Conservation (phyloP, 257 asterid genomes). For the Salvia miltiorrhiza region DNA sequence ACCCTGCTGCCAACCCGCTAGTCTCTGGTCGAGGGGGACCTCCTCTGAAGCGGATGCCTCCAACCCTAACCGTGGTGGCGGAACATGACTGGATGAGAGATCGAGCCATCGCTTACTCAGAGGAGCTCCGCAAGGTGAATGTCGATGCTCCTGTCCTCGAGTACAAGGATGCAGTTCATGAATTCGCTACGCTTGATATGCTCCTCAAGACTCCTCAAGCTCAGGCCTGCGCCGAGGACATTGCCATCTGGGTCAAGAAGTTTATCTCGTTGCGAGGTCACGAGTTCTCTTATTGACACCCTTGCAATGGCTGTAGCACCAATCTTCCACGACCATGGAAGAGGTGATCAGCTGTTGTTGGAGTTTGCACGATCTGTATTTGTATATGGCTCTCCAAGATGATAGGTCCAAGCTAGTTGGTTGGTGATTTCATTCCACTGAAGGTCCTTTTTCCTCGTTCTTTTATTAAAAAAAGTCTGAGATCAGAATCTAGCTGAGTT, state of each 20-base stretch:
- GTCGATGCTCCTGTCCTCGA: conserved; percentile 90
- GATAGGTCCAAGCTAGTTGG: not conserved
- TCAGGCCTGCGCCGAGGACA: conserved; percentile 89
- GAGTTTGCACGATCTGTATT: conserved; percentile 8
- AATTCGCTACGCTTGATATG: conserved; percentile 83
- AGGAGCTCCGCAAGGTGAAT: conserved; percentile 80
- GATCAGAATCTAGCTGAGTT: conserved; percentile 7
- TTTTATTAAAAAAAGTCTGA: not conserved
- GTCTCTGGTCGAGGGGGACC: conserved; percentile 51
- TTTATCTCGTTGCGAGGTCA: conserved; percentile 87
- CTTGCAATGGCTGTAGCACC: not conserved
- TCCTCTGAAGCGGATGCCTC: conserved; percentile 80
- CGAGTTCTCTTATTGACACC: conserved; percentile 62
- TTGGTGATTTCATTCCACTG: conserved; percentile 3
- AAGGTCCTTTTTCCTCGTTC: not conserved
- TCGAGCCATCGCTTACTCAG: conserved; percentile 88
- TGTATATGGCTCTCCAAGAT: conserved; percentile 14
- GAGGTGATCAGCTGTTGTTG: not conserved
- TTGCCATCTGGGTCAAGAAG: conserved; percentile 93
- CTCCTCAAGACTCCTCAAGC: conserved; percentile 90
- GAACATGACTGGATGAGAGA: conserved; percentile 97
- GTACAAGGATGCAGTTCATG: conserved; percentile 90
- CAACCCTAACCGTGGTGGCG: conserved; percentile 79
- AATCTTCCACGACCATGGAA: not conserved
- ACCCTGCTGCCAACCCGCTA: conserved; percentile 87